Conservation (phyloP, 495 filamentous ascomycete species). For the Penicillium salamii region DNA sequence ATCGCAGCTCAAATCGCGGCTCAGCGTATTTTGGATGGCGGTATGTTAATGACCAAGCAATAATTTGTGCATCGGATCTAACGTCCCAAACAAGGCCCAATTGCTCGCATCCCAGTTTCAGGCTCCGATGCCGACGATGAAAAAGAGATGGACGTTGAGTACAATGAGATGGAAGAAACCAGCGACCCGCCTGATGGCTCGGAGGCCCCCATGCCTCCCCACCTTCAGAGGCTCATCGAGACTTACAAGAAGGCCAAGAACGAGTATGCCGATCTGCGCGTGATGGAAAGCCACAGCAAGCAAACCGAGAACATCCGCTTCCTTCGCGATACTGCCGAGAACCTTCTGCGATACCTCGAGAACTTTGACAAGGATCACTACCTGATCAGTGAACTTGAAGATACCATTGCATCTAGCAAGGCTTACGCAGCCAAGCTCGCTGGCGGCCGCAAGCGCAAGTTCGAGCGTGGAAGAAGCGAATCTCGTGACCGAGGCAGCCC, state of each 20-base stretch:
- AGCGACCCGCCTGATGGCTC: not conserved
- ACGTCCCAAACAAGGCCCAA: not conserved
- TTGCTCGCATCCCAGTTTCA: too few relatives aligned
- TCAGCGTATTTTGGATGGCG: constrained; percentile 6
- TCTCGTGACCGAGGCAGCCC: not conserved
- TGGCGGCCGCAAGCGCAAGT: constrained; percentile 44
- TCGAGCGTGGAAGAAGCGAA: constrained; percentile 24
- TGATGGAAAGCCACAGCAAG: constrained; percentile 15
- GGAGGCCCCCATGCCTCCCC: not conserved
- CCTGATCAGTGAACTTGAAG: constrained; percentile 31
- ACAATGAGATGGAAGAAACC: not conserved
- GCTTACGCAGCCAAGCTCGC: constrained; percentile 35
- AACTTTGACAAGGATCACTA: constrained; percentile 18
- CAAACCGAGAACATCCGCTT: constrained; percentile 37
- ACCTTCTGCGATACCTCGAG: constrained; percentile 35
- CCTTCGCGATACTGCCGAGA: constrained; percentile 50
- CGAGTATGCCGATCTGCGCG: constrained; percentile 29
- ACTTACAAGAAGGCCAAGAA: constrained; percentile 38
- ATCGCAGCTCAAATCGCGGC: constrained; percentile 10
- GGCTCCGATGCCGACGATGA: too few relatives aligned
- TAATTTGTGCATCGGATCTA: not conserved
- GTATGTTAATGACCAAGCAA: not conserved
- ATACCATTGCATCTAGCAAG: constrained; percentile 25
- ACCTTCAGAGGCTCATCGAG: constrained; percentile 28
- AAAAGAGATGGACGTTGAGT: too few relatives aligned